These are phyloP conservation scores for Ambrosia artemisiifolia DNA, from an alignment of 129 eudicot genomes.

Conservation along the genomic window DNA sequence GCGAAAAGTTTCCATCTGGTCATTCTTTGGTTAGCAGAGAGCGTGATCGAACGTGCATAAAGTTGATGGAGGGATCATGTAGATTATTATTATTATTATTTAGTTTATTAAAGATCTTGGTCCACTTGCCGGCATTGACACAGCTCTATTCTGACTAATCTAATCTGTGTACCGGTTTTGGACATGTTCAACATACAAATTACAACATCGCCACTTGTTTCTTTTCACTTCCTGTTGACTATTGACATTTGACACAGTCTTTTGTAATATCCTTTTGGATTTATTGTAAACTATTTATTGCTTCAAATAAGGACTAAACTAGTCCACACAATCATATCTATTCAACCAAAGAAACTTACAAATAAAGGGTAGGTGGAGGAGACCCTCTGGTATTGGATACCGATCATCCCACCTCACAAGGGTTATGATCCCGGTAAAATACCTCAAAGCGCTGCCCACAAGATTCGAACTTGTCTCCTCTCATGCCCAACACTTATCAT, in stretches of 20 bases:
- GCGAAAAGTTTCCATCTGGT: conserved; percentile 16
- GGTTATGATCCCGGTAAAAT: no score
- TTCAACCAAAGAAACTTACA: no score
- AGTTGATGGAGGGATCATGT: conserved; percentile 11
- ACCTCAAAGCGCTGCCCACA: no score
- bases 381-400: no score
- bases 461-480: no score
- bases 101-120: background rate
- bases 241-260: background rate
- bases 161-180: background rate
- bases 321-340: no score
- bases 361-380: no score
- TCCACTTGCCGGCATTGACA: conserved; percentile 32
- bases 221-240: background rate
- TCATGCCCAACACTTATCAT: no score
- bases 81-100: background rate
- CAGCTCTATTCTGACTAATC: background rate
- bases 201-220: background rate
- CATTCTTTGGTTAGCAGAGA: conserved; percentile 21
- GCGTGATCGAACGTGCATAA: conserved; percentile 23
- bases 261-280: background rate
- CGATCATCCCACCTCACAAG: no score
- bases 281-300: no score
- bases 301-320: no score
- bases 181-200: background rate